Evolutionary conservation across 2,329 filamentous ascomycete species (phyloP).

Genomic region (Nannizziopsis barbatae): DNA sequence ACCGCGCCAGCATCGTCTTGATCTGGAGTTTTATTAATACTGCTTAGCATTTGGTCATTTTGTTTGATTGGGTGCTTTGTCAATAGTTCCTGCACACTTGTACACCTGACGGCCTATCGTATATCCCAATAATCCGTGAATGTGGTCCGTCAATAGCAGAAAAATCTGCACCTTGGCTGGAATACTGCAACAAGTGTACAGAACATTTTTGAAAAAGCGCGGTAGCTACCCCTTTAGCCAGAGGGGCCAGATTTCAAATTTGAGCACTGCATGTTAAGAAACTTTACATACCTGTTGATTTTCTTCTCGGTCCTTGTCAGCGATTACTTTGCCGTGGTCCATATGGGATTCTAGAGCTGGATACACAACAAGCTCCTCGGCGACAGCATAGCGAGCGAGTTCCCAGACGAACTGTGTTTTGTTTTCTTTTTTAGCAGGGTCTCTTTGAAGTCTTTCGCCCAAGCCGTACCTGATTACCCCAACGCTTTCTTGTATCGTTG

Average conservation of each 20-base stretch:
- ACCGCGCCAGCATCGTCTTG: slow-evolving; percentile 39
- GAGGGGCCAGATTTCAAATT: no score
- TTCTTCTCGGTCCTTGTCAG: slow-evolving; percentile 26
- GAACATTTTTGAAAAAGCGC: no score
- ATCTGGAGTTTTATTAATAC: slow-evolving; percentile 29
- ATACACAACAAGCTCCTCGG: slow-evolving; percentile 45
- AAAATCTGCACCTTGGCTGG: no score
- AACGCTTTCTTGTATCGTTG: slow-evolving; percentile 35
- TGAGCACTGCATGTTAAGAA: no score
- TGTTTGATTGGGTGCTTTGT: background rate
- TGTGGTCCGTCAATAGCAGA: no score
- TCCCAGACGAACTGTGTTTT: slow-evolving; percentile 40
- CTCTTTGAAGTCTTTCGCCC: background rate
- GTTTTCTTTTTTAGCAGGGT: background rate
- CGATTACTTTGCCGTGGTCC: slow-evolving; percentile 34
- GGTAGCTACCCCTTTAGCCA: no score
- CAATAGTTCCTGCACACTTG: no score
- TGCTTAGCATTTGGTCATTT: background rate
- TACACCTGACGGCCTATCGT: no score
- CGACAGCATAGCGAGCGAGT: slow-evolving; percentile 42
- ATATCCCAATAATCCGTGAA: no score
- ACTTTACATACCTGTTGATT: slow-evolving; percentile 12
- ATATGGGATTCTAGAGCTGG: slow-evolving; percentile 44
- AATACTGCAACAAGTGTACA: background rate
- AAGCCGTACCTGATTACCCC: slow-evolving; percentile 32